These are phyloP conservation scores for Wickerhamiella kurtzmanii DNA, from an alignment of 805 yeast species.

Conservation along the genomic window DNA sequence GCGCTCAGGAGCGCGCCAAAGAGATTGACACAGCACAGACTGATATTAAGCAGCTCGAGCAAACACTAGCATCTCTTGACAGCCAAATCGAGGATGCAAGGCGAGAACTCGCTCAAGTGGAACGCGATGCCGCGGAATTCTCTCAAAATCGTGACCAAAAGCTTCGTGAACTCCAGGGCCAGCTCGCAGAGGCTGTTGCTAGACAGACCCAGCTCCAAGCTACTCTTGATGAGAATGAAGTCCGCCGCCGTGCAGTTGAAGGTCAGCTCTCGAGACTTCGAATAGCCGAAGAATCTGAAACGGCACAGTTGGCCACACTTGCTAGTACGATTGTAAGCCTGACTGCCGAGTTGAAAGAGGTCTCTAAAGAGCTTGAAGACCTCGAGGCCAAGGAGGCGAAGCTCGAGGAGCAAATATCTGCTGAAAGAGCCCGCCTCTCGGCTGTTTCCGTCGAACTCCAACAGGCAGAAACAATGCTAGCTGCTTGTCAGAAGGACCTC, in stretches of 20 bases:
- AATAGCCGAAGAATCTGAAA: conserved; percentile 23
- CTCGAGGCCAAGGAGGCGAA: conserved; percentile 60
- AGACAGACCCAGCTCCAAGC: conserved; percentile 4
- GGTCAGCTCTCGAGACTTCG: conserved; percentile 7
- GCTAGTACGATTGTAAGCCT: conserved; percentile 29
- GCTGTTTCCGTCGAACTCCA: conserved; percentile 3
- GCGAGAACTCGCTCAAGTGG: conserved; percentile 39
- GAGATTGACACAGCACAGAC: not conserved
- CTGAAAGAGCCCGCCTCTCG: conserved; percentile 5
- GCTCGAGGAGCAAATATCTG: conserved; percentile 4
- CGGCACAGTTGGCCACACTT: conserved; percentile 28
- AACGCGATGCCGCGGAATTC: conserved; percentile 72
- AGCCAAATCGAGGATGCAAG: conserved; percentile 18
- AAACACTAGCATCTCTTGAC: not conserved
- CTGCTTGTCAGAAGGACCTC: not conserved
- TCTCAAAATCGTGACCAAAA: conserved; percentile 67
- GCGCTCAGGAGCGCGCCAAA: not conserved
- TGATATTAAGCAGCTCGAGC: not conserved
- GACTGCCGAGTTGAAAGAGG: conserved; percentile 34
- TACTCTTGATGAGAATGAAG: conserved; percentile 2
- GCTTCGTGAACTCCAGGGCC: conserved; percentile 37
- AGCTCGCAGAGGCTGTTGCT: conserved; percentile 23
- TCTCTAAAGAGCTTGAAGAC: conserved; percentile 68
- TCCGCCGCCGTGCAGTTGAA: conserved; percentile 5
- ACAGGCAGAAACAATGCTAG: conserved; percentile 4